Evolutionary conservation across 1,284 basidiomycete species (phyloP).

Genomic region (Tilletia horrida): DNA sequence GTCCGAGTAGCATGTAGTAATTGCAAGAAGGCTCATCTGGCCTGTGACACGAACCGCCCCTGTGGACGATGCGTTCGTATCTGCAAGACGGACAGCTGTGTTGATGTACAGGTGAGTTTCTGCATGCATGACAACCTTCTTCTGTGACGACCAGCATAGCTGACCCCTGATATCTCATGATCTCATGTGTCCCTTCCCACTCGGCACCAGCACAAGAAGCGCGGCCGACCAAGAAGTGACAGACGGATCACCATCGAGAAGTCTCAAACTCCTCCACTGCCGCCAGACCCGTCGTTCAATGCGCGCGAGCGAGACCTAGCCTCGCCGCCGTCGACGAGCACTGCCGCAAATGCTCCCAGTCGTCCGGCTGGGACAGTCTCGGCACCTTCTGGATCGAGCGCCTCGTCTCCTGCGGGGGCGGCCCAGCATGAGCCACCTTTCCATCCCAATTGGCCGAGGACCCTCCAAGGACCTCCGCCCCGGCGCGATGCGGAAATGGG

Average conservation of each 20-base stretch:
- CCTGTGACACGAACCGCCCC: constrained; percentile 40
- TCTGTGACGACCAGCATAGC: not conserved
- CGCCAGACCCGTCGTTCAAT: too few species aligned
- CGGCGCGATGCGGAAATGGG: too few species aligned
- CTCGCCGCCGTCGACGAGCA: too few species aligned
- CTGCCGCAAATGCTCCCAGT: too few species aligned
- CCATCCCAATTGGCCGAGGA: too few species aligned
- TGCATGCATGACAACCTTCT: not conserved
- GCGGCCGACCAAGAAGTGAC: constrained; percentile 42
- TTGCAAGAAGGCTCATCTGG: constrained; percentile 45
- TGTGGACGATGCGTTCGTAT: constrained; percentile 44
- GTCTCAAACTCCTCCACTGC: constrained; percentile 8
- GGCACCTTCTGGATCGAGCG: constrained; percentile 22
- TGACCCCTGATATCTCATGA: too few species aligned
- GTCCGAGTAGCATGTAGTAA: constrained; percentile 44
- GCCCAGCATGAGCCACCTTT: constrained; percentile 24
- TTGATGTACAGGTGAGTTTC: constrained; percentile 31
- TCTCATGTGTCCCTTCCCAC: too few species aligned
- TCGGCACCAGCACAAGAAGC: constrained; percentile 39
- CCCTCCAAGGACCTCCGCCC: too few species aligned
- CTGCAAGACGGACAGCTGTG: constrained; percentile 43
- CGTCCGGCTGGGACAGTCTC: too few species aligned
- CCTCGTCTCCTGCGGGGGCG: constrained; percentile 26
- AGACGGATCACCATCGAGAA: constrained; percentile 23
- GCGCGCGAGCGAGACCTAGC: too few species aligned